Percentiles rank a stretch among this genome's conserved stretches.
Conservation (phyloP, 2,329 filamentous ascomycete species). For the Arthrobotrys iridis region DNA sequence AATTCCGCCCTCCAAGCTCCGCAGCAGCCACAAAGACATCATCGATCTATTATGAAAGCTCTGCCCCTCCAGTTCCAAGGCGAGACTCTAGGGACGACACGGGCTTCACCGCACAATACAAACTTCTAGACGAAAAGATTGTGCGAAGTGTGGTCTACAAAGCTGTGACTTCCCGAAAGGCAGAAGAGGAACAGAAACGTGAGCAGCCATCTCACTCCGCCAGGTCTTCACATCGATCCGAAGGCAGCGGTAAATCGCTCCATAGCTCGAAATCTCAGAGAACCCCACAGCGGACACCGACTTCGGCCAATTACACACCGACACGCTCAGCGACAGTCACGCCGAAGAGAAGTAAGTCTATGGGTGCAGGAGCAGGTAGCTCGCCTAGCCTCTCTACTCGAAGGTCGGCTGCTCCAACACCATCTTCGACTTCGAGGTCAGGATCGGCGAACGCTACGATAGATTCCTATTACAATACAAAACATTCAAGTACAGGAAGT, state of each 20-base stretch:
- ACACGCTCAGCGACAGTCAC: slow-evolving; percentile 8
- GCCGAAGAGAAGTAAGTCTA: slow-evolving; percentile 45
- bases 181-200: slow-evolving; percentile 30
- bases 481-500: slow-evolving; percentile 44
- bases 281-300: slow-evolving; percentile 38
- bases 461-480: slow-evolving; percentile 42
- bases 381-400: slow-evolving; percentile 16
- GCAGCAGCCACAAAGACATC: slow-evolving; percentile 48
- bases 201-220: slow-evolving; percentile 11
- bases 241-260: slow-evolving; percentile 19
- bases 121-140: slow-evolving; percentile 42
- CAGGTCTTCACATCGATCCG: slow-evolving; percentile 30
- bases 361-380: slow-evolving; percentile 11
- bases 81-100: slow-evolving; percentile 36
- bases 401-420: slow-evolving; percentile 19
- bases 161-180: slow-evolving; percentile 35
- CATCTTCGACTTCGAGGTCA: slow-evolving; percentile 10
- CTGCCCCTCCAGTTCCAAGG: slow-evolving; percentile 35
- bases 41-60: slow-evolving; percentile 43
- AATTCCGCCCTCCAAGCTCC: slow-evolving; percentile 41
- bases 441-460: slow-evolving; percentile 22
- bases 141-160: slow-evolving; percentile 49
- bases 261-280: slow-evolving; percentile 38
- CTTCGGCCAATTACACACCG: slow-evolving; percentile 10
- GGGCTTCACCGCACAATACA: slow-evolving; percentile 49